Base-by-base conservation (phyloP, 2,329 filamentous ascomycete species). In the Alternaria hordeiaustralica region DNA sequence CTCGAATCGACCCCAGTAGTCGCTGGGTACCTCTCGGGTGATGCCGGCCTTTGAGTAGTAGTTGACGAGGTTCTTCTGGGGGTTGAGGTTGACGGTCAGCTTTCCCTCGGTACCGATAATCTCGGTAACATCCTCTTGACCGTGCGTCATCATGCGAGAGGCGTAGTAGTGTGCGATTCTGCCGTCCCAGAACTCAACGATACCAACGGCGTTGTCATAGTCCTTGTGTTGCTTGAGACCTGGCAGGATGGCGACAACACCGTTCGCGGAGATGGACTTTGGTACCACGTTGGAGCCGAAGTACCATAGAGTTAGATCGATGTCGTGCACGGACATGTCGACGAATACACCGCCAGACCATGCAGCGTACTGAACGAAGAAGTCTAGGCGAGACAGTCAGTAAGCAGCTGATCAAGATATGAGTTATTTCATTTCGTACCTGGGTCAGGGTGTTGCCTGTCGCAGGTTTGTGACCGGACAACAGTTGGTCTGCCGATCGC, bases 81-180 rank as follows among this genome's bases (percentile, higher is more conserved):
- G 74, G 57, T 75, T 73, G 2, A 72, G 58, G 51, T 76, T 76
- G 58, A 76, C 41, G 2, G 53, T 45, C 8, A 55, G 9, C 41
- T 55, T 55, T 41, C 53, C 53, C 53, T 55, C 41, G 5, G 53
- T 55, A 18, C 53, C 53, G 25, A 55, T 55, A 3, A 55, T 55
- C 53, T 55, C 53, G 25, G 53, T 55, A 0, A 55, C 53, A 20
- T 55, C 53, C 44, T 55, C 53, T 45, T 84, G 80, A 2, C 82
- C 83, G 49, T 82, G 79, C 0, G 79, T 75, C 67, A 77, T 78
- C 60, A 79, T 84, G 30, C 83, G 78, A 3, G 79, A 81, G 58
- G 78, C 79, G 68, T 83, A 83, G 67, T 81, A 83, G 65, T 82
- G 79, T 1, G 82, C 82, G 36, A 84, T 82, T 63, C 80, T 79